Base-by-base conservation (phyloP, 306 rosid genomes). In the Fragaria iinumae region DNA sequence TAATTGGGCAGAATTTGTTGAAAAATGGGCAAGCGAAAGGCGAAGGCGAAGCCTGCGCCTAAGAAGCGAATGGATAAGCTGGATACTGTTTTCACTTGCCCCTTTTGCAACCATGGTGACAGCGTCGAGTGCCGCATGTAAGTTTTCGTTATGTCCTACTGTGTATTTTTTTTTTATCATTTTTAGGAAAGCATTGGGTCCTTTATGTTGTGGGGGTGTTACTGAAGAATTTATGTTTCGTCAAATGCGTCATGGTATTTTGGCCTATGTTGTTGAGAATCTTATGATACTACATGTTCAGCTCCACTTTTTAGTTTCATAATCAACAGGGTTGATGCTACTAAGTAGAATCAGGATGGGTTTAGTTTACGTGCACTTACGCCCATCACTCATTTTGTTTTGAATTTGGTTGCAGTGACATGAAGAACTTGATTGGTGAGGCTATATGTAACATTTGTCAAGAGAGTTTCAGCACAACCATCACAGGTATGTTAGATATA, bases 1-100 rank as follows among this genome's bases (percentile, higher is more conserved):
- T 67, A 5, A 67, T 57, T 43, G 43, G 65, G 72, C 85, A 83
- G 86, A 78, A 17, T 3, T 82, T 16, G 80, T 43, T 75, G 80
- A 83, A 76, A 74, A 14, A 93, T 95, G 99, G 99, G 99, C n/a
- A 95, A 95, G 88, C 89, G 99, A 73, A 95, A 95, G 88, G 86
- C 99, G 39, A 90, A 90, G 69, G 85, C 99, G 39, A 95, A 95
- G 92, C 97, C 99, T 9, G 88, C 96, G 50, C 96, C 97, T 21
- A 95, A 84, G 90, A 95, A 95, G 84, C 88, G 99, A 44, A 92
- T 88, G 96, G 99, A 92, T 80, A 95, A 92, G 92, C 97, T 95
- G 60, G 99, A 95, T 74, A 92, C 97, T 47, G 97, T 92, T 59
- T 92, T 92, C 71, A 85, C 96, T 79, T 92, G 97, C 74, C 97